A percentile compares a stretch with the other conserved stretches of the same genome.
These are phyloP conservation scores for Colletotrichum shisoi DNA, from an alignment of 2,329 filamentous ascomycete genomes.

Conservation along the genomic window DNA sequence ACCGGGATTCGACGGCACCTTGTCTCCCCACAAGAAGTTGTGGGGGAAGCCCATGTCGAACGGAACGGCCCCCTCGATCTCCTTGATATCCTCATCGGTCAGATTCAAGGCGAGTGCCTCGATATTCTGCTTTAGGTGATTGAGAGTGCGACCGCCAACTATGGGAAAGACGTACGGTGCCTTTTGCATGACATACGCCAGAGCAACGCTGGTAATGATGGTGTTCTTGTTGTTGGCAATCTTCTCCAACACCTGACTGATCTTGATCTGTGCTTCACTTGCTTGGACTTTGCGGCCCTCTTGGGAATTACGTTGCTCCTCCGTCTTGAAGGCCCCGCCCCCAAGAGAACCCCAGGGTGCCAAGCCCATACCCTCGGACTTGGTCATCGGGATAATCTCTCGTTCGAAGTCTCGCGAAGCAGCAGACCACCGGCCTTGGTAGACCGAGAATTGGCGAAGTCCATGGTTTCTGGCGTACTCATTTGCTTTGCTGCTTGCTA, in stretches of 20 bases:
- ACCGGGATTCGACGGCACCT: slow-evolving; percentile 50
- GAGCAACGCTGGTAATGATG: slow-evolving; percentile 60
- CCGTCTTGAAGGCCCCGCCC: slow-evolving; percentile 49
- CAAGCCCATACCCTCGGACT: slow-evolving; percentile 67
- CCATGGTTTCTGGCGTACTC: slow-evolving; percentile 74
- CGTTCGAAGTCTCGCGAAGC: slow-evolving; percentile 72
- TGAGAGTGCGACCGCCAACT: slow-evolving; percentile 72
- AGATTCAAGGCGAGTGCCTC: slow-evolving; percentile 70
- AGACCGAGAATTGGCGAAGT: slow-evolving; percentile 73
- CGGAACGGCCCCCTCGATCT: slow-evolving; percentile 67
- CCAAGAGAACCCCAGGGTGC: slow-evolving; percentile 64
- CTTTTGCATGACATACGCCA: slow-evolving; percentile 79
- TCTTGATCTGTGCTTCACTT: slow-evolving; percentile 61
- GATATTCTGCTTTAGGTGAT: slow-evolving; percentile 75
- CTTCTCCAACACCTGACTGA: slow-evolving; percentile 57
- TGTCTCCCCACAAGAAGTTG: slow-evolving; percentile 61
- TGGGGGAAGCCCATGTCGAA: slow-evolving; percentile 75
- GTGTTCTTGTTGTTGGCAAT: slow-evolving; percentile 58
- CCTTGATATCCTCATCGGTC: slow-evolving; percentile 67
- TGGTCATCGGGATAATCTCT: slow-evolving; percentile 73
- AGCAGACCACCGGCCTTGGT: slow-evolving; percentile 71
- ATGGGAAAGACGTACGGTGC: slow-evolving; percentile 77
- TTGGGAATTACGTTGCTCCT: slow-evolving; percentile 45
- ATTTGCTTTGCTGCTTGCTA: slow-evolving; percentile 62
- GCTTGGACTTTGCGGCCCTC: slow-evolving; percentile 53